Base-by-base conservation (phyloP, 1,284 basidiomycete genomes). In the Marasmius tenuissimus region DNA sequence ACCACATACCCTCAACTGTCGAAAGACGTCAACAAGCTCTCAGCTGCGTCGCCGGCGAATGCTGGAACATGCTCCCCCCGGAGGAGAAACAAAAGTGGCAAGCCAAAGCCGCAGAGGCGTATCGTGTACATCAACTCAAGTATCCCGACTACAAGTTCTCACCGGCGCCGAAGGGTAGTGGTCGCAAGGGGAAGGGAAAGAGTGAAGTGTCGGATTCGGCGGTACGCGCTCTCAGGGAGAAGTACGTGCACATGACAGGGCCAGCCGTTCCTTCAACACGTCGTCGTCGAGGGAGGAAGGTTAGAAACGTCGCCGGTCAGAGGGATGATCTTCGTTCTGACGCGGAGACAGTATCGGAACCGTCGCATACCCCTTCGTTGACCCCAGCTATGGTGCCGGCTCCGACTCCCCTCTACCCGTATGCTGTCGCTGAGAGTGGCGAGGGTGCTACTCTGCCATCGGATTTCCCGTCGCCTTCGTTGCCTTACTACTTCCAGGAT, bases 11-110 rank as follows among this genome's bases (percentile, higher is more conserved):
- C 2, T 61, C 68, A 18, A 61, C 74, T 33, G 69, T 79, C 42
- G 83, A 84, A 66, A 75, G 71, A 57, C 81, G 80, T 27, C 83
- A 84, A 69, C 84, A 91, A 72, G 84, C 86, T 56, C 74, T 88
- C 63, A 87, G 85, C 68, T 75, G 78, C 57, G 73, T 86, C 63
- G 81, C 78, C n/a, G 85, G 82, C 3, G 72, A 81, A 67, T 76
- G 76, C 63, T 88, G 85, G 87, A 80, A 81, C 52, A 67, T 76
- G 65, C 70, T 86, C 54, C 55, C 73, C 6, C 64, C 69, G 0
- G 73, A 72, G 18, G 76, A 84, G 65, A 82, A 81, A 71, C 68
- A 67, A 34, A 59, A 68, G 20, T 88, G 85, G 83, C 73, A 77
- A 63, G 67, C 69, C 11, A 70, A 74, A 67, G 84, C 84, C 2